These are phyloP conservation scores for Rhizopogon vinicolor DNA, from an alignment of 768 basidiomycete genomes.

Conservation along the genomic window DNA sequence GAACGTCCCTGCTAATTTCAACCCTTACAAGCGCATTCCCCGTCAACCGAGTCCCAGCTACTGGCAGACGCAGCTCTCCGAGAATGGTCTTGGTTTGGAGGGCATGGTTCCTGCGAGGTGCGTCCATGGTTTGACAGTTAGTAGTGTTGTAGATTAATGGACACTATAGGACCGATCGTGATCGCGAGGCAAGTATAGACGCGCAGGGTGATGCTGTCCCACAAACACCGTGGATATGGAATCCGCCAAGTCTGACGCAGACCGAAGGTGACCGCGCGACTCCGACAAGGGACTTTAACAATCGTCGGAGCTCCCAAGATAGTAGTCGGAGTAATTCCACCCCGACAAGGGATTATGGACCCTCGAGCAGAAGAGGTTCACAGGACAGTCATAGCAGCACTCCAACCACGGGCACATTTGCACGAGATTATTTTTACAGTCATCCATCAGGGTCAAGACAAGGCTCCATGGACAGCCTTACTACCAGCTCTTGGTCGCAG, in stretches of 20 bases:
- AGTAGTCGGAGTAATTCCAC: conserved; percentile 20
- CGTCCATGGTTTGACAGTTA: conserved; percentile 19
- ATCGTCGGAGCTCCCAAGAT: conserved; percentile 16
- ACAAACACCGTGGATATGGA: conserved; percentile 76
- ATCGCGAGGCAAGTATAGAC: conserved; percentile 23
- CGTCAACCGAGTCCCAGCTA: conserved; percentile 63
- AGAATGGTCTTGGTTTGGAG: conserved; percentile 63
- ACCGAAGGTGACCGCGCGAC: conserved; percentile 19
- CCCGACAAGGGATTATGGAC: conserved; percentile 22
- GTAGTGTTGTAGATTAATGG: conserved; percentile 9
- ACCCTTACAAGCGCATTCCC: conserved; percentile 64
- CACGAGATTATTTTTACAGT: conserved; percentile 21
- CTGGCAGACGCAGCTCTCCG: conserved; percentile 48
- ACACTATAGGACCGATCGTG: conserved; percentile 8
- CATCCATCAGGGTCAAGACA: conserved; percentile 4
- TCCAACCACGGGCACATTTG: conserved; percentile 8
- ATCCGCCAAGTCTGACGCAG: conserved; percentile 40
- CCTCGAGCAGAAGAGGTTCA: conserved; percentile 16
- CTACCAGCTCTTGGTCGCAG: background rate
- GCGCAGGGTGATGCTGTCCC: conserved; percentile 33
- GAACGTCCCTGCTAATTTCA: conserved; percentile 28
- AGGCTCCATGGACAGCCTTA: background rate
- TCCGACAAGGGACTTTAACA: conserved; percentile 6
- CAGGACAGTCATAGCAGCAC: conserved; percentile 9
- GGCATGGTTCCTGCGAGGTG: conserved; percentile 60